phyloP scores from a whole-genome alignment of 2,329 filamentous ascomycete species.

The Lojkania enalia region DNA sequence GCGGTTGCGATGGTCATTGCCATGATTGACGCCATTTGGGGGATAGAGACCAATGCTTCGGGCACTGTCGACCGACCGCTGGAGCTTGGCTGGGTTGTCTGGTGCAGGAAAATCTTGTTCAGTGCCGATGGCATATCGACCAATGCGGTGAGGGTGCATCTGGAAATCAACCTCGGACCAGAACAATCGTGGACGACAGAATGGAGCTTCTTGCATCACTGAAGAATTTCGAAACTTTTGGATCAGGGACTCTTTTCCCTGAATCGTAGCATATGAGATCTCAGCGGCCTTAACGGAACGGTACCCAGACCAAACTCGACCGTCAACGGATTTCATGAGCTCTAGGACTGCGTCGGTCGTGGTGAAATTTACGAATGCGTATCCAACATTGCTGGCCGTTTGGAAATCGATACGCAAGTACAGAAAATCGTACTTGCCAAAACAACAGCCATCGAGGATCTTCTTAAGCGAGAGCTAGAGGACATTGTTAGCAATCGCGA shows the following conservation, averaged over 20 bases:
- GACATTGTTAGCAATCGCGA: slow-evolving; percentile 15
- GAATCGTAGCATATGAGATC: slow-evolving; percentile 95
- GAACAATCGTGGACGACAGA: slow-evolving; percentile 77
- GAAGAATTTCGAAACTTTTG: slow-evolving; percentile 97
- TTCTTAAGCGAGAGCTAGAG: slow-evolving; percentile 62
- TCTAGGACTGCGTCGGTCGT: slow-evolving; percentile 56
- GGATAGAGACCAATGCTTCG: slow-evolving; percentile 86
- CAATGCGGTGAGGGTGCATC: background rate
- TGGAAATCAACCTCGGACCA: slow-evolving; percentile 47
- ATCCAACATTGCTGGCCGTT: slow-evolving; percentile 72
- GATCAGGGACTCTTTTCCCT: slow-evolving; percentile 86
- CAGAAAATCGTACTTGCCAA: slow-evolving; percentile 89
- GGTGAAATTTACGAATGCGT: slow-evolving; percentile 95
- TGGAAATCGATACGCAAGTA: slow-evolving; percentile 78
- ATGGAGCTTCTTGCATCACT: slow-evolving; percentile 83
- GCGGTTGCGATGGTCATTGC: slow-evolving; percentile 75
- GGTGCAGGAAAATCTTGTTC: slow-evolving; percentile 77
- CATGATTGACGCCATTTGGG: slow-evolving; percentile 72
- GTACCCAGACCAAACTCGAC: slow-evolving; percentile 69
- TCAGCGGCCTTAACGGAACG: slow-evolving; percentile 84
- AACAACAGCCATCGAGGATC: slow-evolving; percentile 76
- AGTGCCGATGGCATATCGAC: slow-evolving; percentile 60
- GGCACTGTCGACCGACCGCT: slow-evolving; percentile 83
- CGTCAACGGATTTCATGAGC: slow-evolving; percentile 36
- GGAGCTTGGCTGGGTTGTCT: slow-evolving; percentile 86